Base-by-base conservation (phyloP, 306 rosid genomes). In the Lathyrus oleraceus region DNA sequence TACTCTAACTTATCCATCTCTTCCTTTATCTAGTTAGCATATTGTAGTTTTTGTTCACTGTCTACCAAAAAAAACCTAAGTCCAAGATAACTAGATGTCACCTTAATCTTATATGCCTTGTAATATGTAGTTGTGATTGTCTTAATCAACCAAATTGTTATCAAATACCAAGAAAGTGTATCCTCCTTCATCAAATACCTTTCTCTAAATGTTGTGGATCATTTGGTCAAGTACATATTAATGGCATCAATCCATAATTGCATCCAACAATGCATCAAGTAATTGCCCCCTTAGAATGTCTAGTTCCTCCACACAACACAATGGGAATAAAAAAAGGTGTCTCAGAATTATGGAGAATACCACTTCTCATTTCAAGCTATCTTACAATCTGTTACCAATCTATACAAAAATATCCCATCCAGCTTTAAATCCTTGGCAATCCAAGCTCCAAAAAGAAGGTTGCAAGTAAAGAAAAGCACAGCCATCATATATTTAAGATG, bases 381-480 rank as follows among this genome's bases (percentile, higher is more conserved):
- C 14, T 86, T 83, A 91, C 97, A 89, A 83, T 79, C 83, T 86
- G 70, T 76, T 40, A 64, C 77, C 74, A 80, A 76, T 76, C 95
- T 89, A 87, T 91, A 85, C 96, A 91, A 91, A 81, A 84, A 89
- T 69, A 69, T 14, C 71, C 77, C 91, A 73, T 83, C 91, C 84
- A 85, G 78, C 73, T 81, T 83, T 71, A 73, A 83, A 83, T 56
- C 39, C 74, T 70, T 51, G 80, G 63, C 83, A 70, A 74, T 79
- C 71, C 86, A 80, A 73, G 82, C 75, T 84, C 78, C 53, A 47
- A 44, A 44, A 76, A 69, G 76, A 70, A 79, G 73, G 79, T 71
- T 63, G 81, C 52, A 75, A 84, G 63, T 71, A 75, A 75, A 62
- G 67, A 61, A 80, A 81, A 64, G 78, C 57, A 73, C 81, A 76